Evolutionary conservation across 2,329 filamentous ascomycete genomes (phyloP).

Genomic region (Neurospora sp.): DNA sequence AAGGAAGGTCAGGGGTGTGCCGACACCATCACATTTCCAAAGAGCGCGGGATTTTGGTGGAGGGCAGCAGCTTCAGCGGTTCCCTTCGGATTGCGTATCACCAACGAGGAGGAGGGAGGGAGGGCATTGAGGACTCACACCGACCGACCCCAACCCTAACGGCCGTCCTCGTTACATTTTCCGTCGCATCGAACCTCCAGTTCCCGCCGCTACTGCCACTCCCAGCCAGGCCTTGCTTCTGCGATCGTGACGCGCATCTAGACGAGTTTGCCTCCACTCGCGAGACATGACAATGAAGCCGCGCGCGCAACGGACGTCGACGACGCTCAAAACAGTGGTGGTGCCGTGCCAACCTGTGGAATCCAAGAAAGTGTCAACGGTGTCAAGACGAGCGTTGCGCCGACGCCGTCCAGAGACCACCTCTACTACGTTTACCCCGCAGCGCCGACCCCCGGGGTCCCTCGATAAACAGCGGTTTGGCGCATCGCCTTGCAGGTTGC

Average conservation of each 20-base stretch:
- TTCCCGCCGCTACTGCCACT: background rate
- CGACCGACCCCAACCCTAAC: constrained; percentile 10
- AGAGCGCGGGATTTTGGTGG: constrained; percentile 2
- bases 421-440: constrained; percentile 7
- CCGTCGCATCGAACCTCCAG: background rate
- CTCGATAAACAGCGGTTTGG: background rate
- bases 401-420: background rate
- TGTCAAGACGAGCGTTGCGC: background rate
- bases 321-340: constrained; percentile 20
- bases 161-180: constrained; percentile 7
- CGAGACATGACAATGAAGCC: constrained; percentile 34
- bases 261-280: constrained; percentile 12
- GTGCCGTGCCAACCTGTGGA: constrained; percentile 3
- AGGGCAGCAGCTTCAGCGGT: constrained; percentile 1
- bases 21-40: background rate
- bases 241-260: background rate
- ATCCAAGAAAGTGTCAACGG: background rate
- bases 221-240: background rate
- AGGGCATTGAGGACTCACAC: constrained; percentile 3
- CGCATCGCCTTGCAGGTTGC: background rate
- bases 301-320: constrained; percentile 27
- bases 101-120: constrained; percentile 3
- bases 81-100: background rate
- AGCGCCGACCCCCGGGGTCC: constrained; percentile 7
- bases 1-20: background rate